These are phyloP conservation scores for Periconia sp. DNA, from an alignment of 2,329 filamentous ascomycete genomes.

Conservation along the genomic window DNA sequence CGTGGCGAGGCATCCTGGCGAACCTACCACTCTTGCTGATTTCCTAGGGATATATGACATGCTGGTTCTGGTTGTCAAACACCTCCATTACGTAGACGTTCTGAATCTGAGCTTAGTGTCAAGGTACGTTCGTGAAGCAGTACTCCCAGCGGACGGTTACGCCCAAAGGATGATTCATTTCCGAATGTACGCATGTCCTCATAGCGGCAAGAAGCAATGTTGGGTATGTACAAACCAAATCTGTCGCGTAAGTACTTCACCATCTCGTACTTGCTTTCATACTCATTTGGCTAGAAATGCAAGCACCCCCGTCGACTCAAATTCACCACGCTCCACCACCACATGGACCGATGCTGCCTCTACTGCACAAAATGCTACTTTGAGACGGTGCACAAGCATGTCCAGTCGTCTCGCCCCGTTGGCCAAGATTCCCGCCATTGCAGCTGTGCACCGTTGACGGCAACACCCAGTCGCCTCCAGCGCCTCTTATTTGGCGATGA, in stretches of 20 bases:
- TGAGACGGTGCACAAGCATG: neutral
- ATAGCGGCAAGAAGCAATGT: slow-evolving; percentile 15
- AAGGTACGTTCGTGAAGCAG: slow-evolving; percentile 26
- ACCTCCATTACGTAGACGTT: slow-evolving; percentile 37
- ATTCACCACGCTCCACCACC: slow-evolving; percentile 17
- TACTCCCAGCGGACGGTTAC: slow-evolving; percentile 27
- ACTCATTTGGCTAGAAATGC: slow-evolving; percentile 14
- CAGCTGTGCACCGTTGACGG: slow-evolving; percentile 17
- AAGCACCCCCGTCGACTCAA: slow-evolving; percentile 6
- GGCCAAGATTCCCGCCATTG: slow-evolving; percentile 15
- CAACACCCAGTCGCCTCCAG: slow-evolving; percentile 7
- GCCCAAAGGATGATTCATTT: slow-evolving; percentile 21
- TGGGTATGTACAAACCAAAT: slow-evolving; percentile 30
- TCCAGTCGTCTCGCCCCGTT: neutral
- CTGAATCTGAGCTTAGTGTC: slow-evolving; percentile 30
- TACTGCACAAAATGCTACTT: slow-evolving; percentile 33
- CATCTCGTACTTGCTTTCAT: neutral
- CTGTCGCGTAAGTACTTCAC: slow-evolving; percentile 19
- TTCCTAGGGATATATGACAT: slow-evolving; percentile 40
- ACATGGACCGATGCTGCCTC: slow-evolving; percentile 26
- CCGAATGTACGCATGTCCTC: slow-evolving; percentile 26
- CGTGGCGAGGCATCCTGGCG: slow-evolving; percentile 10
- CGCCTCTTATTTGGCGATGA: neutral
- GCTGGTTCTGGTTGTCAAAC: slow-evolving; percentile 26
- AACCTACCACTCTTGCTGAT: slow-evolving; percentile 20